A percentile compares a stretch with the other conserved stretches of the same genome.
Conservation (phyloP, 352 stramenopile species). For the Globisporangium orthogonon region DNA sequence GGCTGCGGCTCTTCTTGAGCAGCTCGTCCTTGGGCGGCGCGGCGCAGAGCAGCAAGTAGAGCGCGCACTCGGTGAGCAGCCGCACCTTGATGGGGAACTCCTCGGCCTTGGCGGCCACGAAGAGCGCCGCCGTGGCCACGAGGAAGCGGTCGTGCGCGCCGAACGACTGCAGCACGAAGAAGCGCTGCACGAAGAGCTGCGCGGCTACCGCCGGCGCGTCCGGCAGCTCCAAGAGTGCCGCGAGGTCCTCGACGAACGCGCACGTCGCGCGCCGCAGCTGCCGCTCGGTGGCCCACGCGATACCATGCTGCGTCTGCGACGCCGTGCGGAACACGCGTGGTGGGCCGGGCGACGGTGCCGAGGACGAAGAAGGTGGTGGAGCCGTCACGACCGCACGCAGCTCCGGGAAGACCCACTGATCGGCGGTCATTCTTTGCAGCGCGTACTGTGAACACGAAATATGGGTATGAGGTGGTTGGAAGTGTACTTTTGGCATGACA, state of each 20-base stretch:
- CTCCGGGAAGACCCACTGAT: slow-evolving; percentile 41
- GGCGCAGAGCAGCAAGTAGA: slow-evolving; percentile 56
- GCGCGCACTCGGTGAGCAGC: slow-evolving; percentile 64
- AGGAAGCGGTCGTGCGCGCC: slow-evolving; percentile 74
- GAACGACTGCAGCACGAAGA: slow-evolving; percentile 80
- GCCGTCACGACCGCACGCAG: slow-evolving; percentile 28
- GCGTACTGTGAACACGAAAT: too few species aligned
- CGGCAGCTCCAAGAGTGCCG: slow-evolving; percentile 52
- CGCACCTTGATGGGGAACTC: slow-evolving; percentile 78
- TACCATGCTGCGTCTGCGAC: slow-evolving; percentile 32
- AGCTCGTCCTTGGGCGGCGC: slow-evolving; percentile 17
- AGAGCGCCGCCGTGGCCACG: slow-evolving; percentile 67
- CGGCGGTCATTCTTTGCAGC: too few species aligned
- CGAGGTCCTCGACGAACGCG: slow-evolving; percentile 62
- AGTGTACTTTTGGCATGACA: too few species aligned
- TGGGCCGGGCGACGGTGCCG: neutral
- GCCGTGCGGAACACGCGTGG: slow-evolving; percentile 28
- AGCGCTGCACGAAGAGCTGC: slow-evolving; percentile 67
- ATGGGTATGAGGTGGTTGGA: too few species aligned
- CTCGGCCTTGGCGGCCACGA: slow-evolving; percentile 67
- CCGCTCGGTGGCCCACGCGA: slow-evolving; percentile 50
- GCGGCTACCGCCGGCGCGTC: slow-evolving; percentile 42
- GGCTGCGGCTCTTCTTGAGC: slow-evolving; percentile 11
- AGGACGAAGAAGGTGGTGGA: neutral
- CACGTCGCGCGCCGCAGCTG: slow-evolving; percentile 63